Evolutionary conservation across 2,329 filamentous ascomycete species (phyloP).

Genomic region (Leptodontidium sp.): DNA sequence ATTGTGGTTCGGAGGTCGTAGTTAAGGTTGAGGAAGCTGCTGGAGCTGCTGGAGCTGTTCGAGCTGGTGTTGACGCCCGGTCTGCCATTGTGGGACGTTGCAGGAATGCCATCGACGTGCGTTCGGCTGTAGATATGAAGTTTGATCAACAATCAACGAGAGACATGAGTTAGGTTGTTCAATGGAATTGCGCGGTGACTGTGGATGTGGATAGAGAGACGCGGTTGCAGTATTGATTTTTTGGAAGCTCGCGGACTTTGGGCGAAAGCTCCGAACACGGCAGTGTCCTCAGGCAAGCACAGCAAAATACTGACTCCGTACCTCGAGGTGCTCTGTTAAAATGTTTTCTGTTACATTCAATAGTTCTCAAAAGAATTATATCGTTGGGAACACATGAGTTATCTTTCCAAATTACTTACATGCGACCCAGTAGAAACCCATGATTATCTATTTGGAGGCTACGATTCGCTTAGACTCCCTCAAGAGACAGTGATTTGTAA

Average conservation of each 20-base stretch:
- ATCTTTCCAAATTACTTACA: background rate
- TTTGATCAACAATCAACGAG: background rate
- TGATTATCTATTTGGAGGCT: background rate
- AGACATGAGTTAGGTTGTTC: background rate
- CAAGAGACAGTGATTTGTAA: too few species aligned
- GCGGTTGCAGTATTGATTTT: background rate
- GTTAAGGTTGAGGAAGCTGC: constrained; percentile 22
- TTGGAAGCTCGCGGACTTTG: background rate
- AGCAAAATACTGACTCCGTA: background rate
- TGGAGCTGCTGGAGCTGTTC: constrained; percentile 24
- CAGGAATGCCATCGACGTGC: constrained; percentile 37
- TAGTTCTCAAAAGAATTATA: background rate
- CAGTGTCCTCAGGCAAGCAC: constrained; percentile 5
- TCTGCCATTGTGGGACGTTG: constrained; percentile 35
- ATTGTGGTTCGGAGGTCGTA: constrained; percentile 32
- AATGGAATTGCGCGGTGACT: background rate
- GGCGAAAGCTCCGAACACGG: background rate
- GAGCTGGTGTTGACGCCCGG: constrained; percentile 23
- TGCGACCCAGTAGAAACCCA: background rate
- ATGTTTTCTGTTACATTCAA: background rate
- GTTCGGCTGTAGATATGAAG: background rate
- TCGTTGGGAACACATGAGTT: background rate
- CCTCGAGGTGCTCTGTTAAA: too few species aligned
- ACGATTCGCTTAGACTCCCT: background rate
- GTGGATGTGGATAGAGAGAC: background rate